phyloP scores from a whole-genome alignment of 495 filamentous ascomycete species.

The Pseudevernia furfuracea region DNA sequence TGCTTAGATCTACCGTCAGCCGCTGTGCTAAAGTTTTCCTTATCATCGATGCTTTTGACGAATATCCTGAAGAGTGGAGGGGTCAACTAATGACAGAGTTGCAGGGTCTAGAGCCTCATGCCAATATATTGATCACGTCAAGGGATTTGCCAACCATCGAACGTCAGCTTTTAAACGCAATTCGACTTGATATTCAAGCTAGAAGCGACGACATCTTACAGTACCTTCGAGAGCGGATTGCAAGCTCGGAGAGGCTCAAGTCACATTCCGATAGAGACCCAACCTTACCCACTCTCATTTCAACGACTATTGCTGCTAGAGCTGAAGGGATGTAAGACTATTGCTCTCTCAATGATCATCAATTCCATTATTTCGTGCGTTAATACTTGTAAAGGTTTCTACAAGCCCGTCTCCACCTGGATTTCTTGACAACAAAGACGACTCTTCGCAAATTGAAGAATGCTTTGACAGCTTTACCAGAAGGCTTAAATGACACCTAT shows the following conservation, averaged over 20 bases:
- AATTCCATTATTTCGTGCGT: not conserved
- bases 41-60: conserved; percentile 42
- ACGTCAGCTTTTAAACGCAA: not conserved
- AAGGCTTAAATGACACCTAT: conserved; percentile 22
- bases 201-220: conserved; percentile 26
- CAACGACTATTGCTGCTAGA: conserved; percentile 9
- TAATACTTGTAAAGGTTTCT: conserved; percentile 21
- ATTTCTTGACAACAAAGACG: conserved; percentile 21
- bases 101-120: not conserved
- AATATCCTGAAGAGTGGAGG: conserved; percentile 26
- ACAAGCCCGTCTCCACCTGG: conserved; percentile 25
- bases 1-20: not conserved
- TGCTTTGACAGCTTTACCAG: conserved; percentile 21
- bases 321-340: conserved; percentile 25
- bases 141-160: not conserved
- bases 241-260: conserved; percentile 3
- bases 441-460: conserved; percentile 19
- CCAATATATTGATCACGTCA: not conserved
- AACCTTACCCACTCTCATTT: conserved; percentile 7
- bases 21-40: conserved; percentile 20
- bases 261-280: conserved; percentile 8
- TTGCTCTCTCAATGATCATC: not conserved
- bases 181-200: conserved; percentile 27
- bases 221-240: conserved; percentile 24
- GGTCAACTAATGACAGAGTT: not conserved